phyloP scores from a whole-genome alignment of 768 basidiomycete species.

The Pleurotus platypus region DNA sequence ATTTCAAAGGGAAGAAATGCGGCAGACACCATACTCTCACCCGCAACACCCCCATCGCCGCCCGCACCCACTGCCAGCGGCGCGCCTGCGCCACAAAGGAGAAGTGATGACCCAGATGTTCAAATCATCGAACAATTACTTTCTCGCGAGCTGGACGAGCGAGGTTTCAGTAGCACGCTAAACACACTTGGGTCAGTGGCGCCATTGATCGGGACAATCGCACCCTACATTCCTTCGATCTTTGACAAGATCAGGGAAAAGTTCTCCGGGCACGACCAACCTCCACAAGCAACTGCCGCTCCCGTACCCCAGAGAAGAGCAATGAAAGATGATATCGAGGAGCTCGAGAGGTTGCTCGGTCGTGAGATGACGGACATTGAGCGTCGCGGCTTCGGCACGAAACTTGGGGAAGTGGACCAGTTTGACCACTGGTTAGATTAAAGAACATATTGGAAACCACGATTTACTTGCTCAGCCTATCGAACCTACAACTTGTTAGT shows the following conservation, averaged over 20 bases:
- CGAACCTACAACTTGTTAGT: not conserved
- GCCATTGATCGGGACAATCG: too few species aligned
- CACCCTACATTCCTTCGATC: too few species aligned
- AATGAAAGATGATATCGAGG: not conserved
- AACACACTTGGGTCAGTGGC: too few species aligned
- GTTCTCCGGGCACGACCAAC: too few species aligned
- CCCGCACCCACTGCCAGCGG: not conserved
- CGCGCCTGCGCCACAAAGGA: too few species aligned
- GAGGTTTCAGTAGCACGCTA: too few species aligned
- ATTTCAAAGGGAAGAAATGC: not conserved
- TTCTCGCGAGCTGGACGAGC: too few species aligned
- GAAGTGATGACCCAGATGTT: too few species aligned
- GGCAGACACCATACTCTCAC: not conserved
- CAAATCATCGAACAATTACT: too few species aligned
- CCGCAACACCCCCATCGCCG: not conserved
- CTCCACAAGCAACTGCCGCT: not conserved
- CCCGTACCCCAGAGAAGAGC: not conserved
- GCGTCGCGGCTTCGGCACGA: not conserved
- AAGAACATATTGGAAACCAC: not conserved
- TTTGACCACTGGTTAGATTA: not conserved
- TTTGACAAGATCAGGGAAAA: too few species aligned
- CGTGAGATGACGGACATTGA: constrained; percentile 1
- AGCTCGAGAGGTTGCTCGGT: constrained; percentile 1
- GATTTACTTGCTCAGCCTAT: not conserved
- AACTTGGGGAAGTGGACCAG: not conserved